Evolutionary conservation across 768 basidiomycete genomes (phyloP).

Genomic region (Mycena amicta): DNA sequence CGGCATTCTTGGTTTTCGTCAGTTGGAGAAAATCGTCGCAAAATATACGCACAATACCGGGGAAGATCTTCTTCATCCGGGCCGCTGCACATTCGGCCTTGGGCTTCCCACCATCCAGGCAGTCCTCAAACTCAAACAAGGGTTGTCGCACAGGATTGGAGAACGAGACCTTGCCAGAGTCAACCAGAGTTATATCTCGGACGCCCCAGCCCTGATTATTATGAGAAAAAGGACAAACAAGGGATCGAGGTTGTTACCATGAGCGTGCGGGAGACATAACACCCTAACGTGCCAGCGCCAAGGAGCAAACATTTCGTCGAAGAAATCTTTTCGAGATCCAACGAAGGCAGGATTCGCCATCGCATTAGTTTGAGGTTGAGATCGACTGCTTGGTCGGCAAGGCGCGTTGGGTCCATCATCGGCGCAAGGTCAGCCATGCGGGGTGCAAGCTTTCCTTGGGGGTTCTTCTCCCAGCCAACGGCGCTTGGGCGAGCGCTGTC

Average conservation of each 20-base stretch:
- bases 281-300: constrained; percentile 95
- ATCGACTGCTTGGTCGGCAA: constrained; percentile 97
- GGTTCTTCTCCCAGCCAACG: constrained; percentile 96
- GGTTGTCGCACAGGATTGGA: constrained; percentile 98
- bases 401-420: constrained; percentile 92
- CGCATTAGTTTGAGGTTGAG: constrained; percentile 97
- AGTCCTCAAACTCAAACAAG: constrained; percentile 93
- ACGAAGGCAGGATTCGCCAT: constrained; percentile 89
- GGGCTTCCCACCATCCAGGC: constrained; percentile 87
- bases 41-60: constrained; percentile 73
- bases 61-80: constrained; percentile 84
- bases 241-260: constrained; percentile 61
- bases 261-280: constrained; percentile 89
- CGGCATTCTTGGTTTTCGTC: constrained; percentile 64
- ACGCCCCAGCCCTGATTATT: constrained; percentile 99
- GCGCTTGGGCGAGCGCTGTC: constrained; percentile 54
- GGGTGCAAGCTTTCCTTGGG: constrained; percentile 82
- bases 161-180: constrained; percentile 90
- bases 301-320: constrained; percentile 80
- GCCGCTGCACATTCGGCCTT: constrained; percentile 93
- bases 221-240: neutral
- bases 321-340: constrained; percentile 88
- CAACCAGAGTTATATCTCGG: constrained; percentile 88
- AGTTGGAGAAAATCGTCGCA: neutral
- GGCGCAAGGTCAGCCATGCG: constrained; percentile 89